Evolutionary conservation across 768 basidiomycete genomes (phyloP), one percentile per base, ranked within the genome.

Genomic region (Inosperma sp.): DNA sequence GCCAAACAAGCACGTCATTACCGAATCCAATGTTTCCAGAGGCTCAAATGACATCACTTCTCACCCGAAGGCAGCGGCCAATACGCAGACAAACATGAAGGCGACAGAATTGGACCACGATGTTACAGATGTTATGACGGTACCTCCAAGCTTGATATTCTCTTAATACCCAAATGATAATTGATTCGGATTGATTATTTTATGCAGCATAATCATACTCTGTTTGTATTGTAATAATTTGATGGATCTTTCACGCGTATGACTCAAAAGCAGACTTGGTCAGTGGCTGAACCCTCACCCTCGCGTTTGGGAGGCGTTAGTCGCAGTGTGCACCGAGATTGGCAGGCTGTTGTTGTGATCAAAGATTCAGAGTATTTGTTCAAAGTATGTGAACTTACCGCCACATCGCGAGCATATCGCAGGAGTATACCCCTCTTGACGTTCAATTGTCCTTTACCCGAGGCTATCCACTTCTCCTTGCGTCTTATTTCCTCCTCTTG

Each of bases 391-490:
- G n/a, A 21, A 73, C 88, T 77, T 62, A 91, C 90, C 48, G 85
- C 86, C 45, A 92, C 91, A 64, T 92, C 89, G 57, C 89, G 72
- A 10, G 89, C 89, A 66, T 93, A 94, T 63, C 87, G 77, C 62
- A 80, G 76, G 54, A 94, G 70, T 22, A 93, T 72, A 13, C 91
- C 91, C 33, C 90, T 73, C 65, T 72, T 84, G 40, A 84, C 84
- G 57, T 78, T 87, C 49, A 88, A 68, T 55, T 80, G 69, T 30
- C 73, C 68, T 64, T 83, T 83, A 27, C 80, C 80, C 1, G 81
- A 82, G 25, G 69, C 72, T n/a, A 83, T 78, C 90, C 89, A 93
- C 61, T 79, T 78, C 54, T 72, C 70, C 61, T 67, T 77, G 35
- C 91, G 80, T 41, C 70, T 67, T 43, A 68, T 68, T 60, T 88